Evolutionary conservation across 179 eudicot species (phyloP), one percentile per base, ranked within the genome.

Genomic region (Camellia oleifera): DNA sequence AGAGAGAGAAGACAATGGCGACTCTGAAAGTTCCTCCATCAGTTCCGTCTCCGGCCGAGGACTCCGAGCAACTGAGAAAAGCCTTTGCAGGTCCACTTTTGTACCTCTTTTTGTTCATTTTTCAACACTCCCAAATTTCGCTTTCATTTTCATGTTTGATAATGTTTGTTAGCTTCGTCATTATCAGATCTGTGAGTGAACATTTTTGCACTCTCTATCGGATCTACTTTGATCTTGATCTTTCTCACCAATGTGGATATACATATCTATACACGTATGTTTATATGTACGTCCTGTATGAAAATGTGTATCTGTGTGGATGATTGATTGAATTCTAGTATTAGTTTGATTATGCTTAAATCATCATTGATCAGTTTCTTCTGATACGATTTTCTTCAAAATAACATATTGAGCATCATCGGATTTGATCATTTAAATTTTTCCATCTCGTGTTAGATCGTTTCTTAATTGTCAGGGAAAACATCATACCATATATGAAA

Each of bases 21-120:
- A 80, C 92, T 2, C 79, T 93, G 9, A 78, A 78, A 52, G 81
- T 93, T 48, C 94, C 96, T 17, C 79, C 88, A 75, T 67, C 86
- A 3, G 80, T 89, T 17, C 97, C 97, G 50, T 80, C 85, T 73
- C 82, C 90, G 3, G 82, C 88, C 2, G 92, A 90, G 52, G 97
- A 93, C 77, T 86, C 71, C 65, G 93, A 92, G 81, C 97, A 88
- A 42, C 97, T 93, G 57, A 82, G 86, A 74, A 90, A 92, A 83
- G 96, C 97, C 15, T 90, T 93, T 52, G 81, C 89, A 83, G 97
- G 96, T 91, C 50, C 23, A 12, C 45, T 76, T 44, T 74, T 4
- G 11, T 68, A 45, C 10, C 40, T 69, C 69, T 44, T 45, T 50
- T 40, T 42, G 5, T 0, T 60, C 58, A 54, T 2, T 54, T 12